Evolutionary conservation across 257 asterid genomes (phyloP).

Genomic region (Solanum stenotomum): DNA sequence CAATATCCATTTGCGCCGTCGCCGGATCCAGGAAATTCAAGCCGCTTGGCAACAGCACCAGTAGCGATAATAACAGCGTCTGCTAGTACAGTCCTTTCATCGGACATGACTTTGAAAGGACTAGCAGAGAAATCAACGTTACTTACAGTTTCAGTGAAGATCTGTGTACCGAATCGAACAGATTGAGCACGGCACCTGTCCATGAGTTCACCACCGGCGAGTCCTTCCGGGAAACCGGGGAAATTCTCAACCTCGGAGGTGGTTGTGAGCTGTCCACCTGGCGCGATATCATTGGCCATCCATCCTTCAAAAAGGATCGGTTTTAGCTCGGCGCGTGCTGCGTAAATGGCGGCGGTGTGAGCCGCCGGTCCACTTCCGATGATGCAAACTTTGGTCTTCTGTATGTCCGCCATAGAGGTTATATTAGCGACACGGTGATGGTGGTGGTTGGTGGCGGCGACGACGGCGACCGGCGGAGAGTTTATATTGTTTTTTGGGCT

Average conservation of each 20-base stretch:
- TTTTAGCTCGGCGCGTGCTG: constrained; percentile 81
- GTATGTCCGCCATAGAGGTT: constrained; percentile 5
- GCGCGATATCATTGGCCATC: constrained; percentile 94
- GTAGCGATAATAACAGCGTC: constrained; percentile 70
- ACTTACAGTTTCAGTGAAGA: constrained; percentile 56
- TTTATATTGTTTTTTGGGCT: constrained; percentile 35
- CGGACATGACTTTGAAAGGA: constrained; percentile 48
- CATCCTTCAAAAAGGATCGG: constrained; percentile 89
- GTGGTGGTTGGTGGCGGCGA: neutral
- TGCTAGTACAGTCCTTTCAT: constrained; percentile 51
- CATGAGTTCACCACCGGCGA: constrained; percentile 61
- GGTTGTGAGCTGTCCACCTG: constrained; percentile 92
- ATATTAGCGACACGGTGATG: constrained; percentile 1
- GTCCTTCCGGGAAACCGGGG: constrained; percentile 84
- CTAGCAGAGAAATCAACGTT: constrained; percentile 48
- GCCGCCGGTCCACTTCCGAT: constrained; percentile 96
- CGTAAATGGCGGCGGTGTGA: constrained; percentile 93
- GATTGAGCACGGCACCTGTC: constrained; percentile 60
- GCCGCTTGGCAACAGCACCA: constrained; percentile 76
- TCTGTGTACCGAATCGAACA: constrained; percentile 46
- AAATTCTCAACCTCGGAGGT: constrained; percentile 90
- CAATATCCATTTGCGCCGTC: constrained; percentile 30
- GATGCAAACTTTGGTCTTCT: constrained; percentile 72
- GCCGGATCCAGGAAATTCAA: constrained; percentile 49
- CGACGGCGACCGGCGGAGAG: constrained; percentile 20